Conservation (phyloP, 768 basidiomycete species). For the Auricularia sp. region DNA sequence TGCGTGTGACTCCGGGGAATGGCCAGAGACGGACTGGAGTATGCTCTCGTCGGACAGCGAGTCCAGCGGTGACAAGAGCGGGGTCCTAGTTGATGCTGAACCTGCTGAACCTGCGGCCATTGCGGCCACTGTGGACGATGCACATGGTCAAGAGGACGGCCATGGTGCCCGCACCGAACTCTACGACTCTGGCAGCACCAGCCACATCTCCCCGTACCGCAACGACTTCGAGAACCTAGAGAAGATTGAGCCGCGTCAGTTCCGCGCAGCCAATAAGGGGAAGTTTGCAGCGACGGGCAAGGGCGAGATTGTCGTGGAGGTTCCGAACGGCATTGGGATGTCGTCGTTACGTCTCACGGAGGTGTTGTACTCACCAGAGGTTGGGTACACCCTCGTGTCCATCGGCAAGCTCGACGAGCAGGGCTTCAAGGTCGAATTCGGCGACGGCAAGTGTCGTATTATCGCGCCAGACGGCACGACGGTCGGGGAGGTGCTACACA, state of each 20-base stretch:
- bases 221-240: slow-evolving; percentile 12
- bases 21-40: not conserved
- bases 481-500: slow-evolving; percentile 10
- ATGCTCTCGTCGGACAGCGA: not conserved
- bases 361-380: slow-evolving; percentile 29
- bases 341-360: slow-evolving; percentile 20
- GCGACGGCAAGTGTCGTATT: slow-evolving; percentile 19
- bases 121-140: not conserved
- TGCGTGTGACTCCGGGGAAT: not conserved
- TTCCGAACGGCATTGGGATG: slow-evolving; percentile 23
- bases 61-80: not conserved
- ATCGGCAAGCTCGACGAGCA: slow-evolving; percentile 26
- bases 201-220: slow-evolving; percentile 22
- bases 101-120: not conserved
- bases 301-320: slow-evolving; percentile 22
- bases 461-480: slow-evolving; percentile 11
- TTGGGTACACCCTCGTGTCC: slow-evolving; percentile 29
- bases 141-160: not conserved
- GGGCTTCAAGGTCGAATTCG: slow-evolving; percentile 21
- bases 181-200: slow-evolving; percentile 23
- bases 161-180: slow-evolving; percentile 5
- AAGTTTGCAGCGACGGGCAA: slow-evolving; percentile 21
- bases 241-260: not conserved
- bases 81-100: not conserved
- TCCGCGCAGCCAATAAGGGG: not conserved